These are phyloP conservation scores for Diaporthe destruens DNA, from an alignment of 2,329 filamentous ascomycete genomes.

Conservation along the genomic window DNA sequence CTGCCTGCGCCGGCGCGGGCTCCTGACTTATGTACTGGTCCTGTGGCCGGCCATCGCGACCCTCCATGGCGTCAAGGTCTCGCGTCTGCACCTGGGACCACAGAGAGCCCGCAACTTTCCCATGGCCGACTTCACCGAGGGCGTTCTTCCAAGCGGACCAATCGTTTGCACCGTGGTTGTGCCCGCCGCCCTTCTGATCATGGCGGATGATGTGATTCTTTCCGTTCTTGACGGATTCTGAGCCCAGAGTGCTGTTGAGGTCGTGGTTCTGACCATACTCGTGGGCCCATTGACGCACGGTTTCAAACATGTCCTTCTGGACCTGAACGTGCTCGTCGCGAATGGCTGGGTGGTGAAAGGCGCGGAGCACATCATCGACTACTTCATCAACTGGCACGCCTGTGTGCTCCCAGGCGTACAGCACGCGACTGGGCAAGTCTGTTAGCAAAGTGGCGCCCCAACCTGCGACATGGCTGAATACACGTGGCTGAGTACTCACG, in stretches of 20 bases:
- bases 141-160: constrained; percentile 56
- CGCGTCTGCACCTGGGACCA: constrained; percentile 73
- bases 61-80: constrained; percentile 68
- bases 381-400: constrained; percentile 87
- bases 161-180: constrained; percentile 44
- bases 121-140: constrained; percentile 58
- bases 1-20: constrained; percentile 42
- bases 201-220: constrained; percentile 77
- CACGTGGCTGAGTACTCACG: constrained; percentile 61
- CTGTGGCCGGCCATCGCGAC: constrained; percentile 54
- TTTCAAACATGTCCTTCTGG: constrained; percentile 89
- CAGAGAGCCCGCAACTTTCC: constrained; percentile 69
- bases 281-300: constrained; percentile 84
- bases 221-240: constrained; percentile 84
- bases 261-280: constrained; percentile 74
- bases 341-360: constrained; percentile 92
- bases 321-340: constrained; percentile 82
- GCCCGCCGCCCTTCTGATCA: constrained; percentile 49
- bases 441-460: constrained; percentile 44
- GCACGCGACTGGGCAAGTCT: constrained; percentile 69
- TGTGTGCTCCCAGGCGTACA: constrained; percentile 94
- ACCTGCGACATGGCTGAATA: not conserved
- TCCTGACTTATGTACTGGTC: constrained; percentile 45
- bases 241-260: constrained; percentile 81
- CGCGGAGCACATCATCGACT: constrained; percentile 80